Evolutionary conservation across 257 asterid species (phyloP).

Genomic region (Sherardia arvensis): DNA sequence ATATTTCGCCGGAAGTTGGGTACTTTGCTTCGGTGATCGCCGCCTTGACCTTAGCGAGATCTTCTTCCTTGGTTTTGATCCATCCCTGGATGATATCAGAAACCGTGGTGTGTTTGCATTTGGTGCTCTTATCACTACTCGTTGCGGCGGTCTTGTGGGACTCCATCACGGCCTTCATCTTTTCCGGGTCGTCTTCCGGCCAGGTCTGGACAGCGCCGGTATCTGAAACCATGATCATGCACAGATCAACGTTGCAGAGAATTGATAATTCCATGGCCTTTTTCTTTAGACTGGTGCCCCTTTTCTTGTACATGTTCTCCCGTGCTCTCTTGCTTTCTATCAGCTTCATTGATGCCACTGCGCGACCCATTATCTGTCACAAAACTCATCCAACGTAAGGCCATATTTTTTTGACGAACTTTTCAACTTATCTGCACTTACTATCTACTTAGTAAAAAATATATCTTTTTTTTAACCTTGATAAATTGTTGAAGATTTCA

Average conservation of each 20-base stretch:
- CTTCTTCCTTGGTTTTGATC: not conserved
- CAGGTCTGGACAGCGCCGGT: not conserved
- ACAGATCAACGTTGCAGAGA: not conserved
- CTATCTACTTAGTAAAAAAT: too few species aligned
- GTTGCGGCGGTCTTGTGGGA: not conserved
- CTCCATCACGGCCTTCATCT: not conserved
- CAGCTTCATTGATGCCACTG: not conserved
- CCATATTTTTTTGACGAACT: not conserved
- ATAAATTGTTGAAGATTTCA: too few species aligned
- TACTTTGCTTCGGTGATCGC: not conserved
- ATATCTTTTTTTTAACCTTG: too few species aligned
- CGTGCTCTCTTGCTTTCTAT: not conserved
- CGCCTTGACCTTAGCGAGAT: not conserved
- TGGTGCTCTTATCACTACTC: not conserved
- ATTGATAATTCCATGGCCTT: not conserved
- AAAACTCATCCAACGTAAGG: not conserved
- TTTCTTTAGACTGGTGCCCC: not conserved
- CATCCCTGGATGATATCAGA: not conserved
- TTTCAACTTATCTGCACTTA: too few species aligned
- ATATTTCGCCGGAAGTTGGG: not conserved
- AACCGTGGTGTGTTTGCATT: not conserved
- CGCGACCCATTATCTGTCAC: not conserved
- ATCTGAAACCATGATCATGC: not conserved
- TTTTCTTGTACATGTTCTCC: not conserved
- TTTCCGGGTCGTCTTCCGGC: not conserved